Percentiles rank a stretch among this genome's conserved stretches.
These are phyloP conservation scores for Xylaria sp. DNA, from an alignment of 2,329 filamentous ascomycete genomes.

Conservation along the genomic window DNA sequence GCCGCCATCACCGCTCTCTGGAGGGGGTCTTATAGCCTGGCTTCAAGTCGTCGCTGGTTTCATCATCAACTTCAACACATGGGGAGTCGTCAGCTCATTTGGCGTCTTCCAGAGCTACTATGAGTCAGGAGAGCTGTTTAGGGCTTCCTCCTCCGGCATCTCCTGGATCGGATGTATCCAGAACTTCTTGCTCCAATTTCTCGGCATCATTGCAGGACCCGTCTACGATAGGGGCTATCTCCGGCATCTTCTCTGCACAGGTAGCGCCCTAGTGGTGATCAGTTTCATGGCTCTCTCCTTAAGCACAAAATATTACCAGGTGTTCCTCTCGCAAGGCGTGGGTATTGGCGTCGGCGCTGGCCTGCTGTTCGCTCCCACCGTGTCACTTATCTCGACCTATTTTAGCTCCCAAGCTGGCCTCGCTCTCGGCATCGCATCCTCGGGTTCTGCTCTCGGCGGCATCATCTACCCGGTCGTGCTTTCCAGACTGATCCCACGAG, in stretches of 20 bases:
- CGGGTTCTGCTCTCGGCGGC: slow-evolving; percentile 1
- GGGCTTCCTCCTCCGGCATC: neutral
- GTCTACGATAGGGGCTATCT: neutral
- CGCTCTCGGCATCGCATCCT: neutral
- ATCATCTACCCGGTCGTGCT: slow-evolving; percentile 21
- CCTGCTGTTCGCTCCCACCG: neutral
- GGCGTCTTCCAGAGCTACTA: neutral
- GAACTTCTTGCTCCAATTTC: neutral
- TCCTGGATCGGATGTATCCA: neutral
- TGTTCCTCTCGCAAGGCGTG: neutral
- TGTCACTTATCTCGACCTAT: neutral
- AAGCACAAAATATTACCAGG: neutral
- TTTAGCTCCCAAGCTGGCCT: neutral
- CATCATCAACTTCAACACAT: neutral
- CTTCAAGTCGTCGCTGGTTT: neutral
- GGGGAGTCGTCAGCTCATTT: neutral
- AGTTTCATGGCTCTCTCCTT: slow-evolving; percentile 3
- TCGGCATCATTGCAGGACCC: neutral
- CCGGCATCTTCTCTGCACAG: neutral
- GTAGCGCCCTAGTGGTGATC: neutral
- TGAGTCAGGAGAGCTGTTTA: neutral
- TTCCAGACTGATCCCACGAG: neutral
- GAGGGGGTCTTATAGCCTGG: neutral
- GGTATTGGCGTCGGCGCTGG: neutral
- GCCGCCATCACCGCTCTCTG: neutral